Conservation (phyloP, 2,329 filamentous ascomycete genomes). For the Beauveria bassiana region DNA sequence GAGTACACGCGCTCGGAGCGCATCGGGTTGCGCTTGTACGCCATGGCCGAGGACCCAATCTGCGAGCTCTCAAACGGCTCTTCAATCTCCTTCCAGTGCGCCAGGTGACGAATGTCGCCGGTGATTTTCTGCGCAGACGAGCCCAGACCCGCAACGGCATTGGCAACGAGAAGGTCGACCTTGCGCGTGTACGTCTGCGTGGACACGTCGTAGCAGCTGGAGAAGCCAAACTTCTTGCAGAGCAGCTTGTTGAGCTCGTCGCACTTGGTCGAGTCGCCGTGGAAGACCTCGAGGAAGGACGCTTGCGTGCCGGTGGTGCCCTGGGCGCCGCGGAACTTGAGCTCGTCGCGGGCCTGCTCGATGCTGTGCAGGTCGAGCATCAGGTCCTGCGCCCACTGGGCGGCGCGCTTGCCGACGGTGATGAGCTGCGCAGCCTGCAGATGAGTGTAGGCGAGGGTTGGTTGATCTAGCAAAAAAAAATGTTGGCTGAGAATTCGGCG, state of each 20-base stretch:
- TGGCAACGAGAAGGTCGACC: constrained; percentile 72
- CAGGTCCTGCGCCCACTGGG: constrained; percentile 61
- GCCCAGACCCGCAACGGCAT: constrained; percentile 72
- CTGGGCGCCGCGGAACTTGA: constrained; percentile 66
- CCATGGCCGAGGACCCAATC: constrained; percentile 51
- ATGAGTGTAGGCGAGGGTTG: constrained; percentile 72
- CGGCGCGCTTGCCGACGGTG: constrained; percentile 60
- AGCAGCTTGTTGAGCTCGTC: constrained; percentile 48
- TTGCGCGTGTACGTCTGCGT: constrained; percentile 68
- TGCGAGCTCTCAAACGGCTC: constrained; percentile 76
- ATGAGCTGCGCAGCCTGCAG: constrained; percentile 55
- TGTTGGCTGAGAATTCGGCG: no score
- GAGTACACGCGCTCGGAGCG: constrained; percentile 38
- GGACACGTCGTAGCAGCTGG: constrained; percentile 45
- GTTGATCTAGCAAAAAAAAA: constrained; percentile 29
- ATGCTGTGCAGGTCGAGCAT: constrained; percentile 65
- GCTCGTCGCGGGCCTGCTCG: constrained; percentile 57
- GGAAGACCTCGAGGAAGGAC: constrained; percentile 50
- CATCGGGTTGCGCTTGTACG: constrained; percentile 44
- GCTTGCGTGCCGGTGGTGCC: constrained; percentile 71
- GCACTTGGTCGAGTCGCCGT: constrained; percentile 40
- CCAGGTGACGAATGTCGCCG: constrained; percentile 66
- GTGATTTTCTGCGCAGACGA: constrained; percentile 66
- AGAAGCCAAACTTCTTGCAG: constrained; percentile 49
- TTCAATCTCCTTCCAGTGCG: constrained; percentile 74